Evolutionary conservation across 179 eudicot species (phyloP).

Genomic region (Spergularia azorica): DNA sequence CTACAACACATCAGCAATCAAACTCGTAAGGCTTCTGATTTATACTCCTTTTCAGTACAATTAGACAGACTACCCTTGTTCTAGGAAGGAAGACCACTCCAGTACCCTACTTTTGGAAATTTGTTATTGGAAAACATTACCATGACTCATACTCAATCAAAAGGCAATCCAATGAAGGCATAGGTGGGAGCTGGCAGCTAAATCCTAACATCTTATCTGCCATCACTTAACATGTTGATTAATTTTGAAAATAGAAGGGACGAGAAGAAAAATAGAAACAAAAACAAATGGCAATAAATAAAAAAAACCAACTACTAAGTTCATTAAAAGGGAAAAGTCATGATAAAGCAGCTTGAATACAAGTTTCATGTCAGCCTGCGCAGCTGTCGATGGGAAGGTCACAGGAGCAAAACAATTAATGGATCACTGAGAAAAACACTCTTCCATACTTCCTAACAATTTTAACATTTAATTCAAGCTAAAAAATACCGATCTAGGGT

Average conservation of each 20-base stretch:
- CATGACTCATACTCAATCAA: background rate
- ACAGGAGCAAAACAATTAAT: background rate
- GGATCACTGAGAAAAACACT: background rate
- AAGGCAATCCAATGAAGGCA: no score
- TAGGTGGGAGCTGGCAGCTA: background rate
- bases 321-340: background rate
- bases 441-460: background rate
- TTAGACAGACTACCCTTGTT: background rate
- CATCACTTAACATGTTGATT: background rate
- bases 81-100: background rate
- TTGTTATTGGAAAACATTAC: background rate
- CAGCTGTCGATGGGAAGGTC: background rate
- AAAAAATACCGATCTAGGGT: no score
- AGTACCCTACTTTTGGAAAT: background rate
- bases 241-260: background rate
- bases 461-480: no score
- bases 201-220: background rate
- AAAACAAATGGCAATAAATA: background rate
- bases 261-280: background rate
- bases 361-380: background rate
- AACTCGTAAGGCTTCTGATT: background rate
- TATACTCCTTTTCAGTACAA: background rate
- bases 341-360: no score
- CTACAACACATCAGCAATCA: no score
- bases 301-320: background rate